Percentiles rank a stretch among this genome's conserved stretches.
Evolutionary conservation across 2,329 filamentous ascomycete species (phyloP).

Genomic region (Microsporum audouinii): DNA sequence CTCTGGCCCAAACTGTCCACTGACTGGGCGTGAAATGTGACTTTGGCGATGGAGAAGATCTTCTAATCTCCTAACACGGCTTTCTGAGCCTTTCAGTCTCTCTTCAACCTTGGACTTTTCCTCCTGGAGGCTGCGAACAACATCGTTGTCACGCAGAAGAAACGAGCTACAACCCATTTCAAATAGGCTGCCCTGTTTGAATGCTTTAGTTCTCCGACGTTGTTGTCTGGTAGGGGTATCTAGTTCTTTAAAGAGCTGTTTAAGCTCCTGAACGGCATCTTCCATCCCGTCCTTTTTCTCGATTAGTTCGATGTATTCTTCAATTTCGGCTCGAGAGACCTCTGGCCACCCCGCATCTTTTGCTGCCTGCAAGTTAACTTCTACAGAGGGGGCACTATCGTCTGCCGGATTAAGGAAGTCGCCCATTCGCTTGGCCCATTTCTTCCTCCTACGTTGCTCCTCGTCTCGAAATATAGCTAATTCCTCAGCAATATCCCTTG

Average conservation of each 20-base stretch:
- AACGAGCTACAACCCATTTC: conserved; percentile 84
- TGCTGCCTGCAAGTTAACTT: conserved; percentile 65
- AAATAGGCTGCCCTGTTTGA: conserved; percentile 92
- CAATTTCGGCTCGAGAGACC: conserved; percentile 63
- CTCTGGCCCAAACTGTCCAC: conserved; percentile 38
- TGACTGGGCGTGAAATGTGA: conserved; percentile 43
- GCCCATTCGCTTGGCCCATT: conserved; percentile 79
- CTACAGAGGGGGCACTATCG: conserved; percentile 60
- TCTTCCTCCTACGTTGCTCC: conserved; percentile 74
- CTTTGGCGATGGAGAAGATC: conserved; percentile 80
- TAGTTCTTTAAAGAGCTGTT: conserved; percentile 66
- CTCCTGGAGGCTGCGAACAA: conserved; percentile 63
- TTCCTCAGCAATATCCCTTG: conserved; percentile 78
- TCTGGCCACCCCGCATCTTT: conserved; percentile 72
- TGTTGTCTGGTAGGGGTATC: conserved; percentile 76
- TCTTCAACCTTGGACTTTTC: conserved; percentile 67
- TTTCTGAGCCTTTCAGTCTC: conserved; percentile 71
- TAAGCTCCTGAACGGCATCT: conserved; percentile 57
- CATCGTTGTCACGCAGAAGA: conserved; percentile 74
- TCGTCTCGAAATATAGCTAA: conserved; percentile 88
- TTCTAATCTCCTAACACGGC: conserved; percentile 79
- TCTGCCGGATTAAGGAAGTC: conserved; percentile 58
- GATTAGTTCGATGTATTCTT: conserved; percentile 58
- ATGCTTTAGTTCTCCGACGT: conserved; percentile 74
- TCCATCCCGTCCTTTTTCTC: conserved; percentile 55